A percentile compares a stretch with the other conserved stretches of the same genome.
Evolutionary conservation across 768 basidiomycete species (phyloP).

Genomic region (Lactifluus volemus): DNA sequence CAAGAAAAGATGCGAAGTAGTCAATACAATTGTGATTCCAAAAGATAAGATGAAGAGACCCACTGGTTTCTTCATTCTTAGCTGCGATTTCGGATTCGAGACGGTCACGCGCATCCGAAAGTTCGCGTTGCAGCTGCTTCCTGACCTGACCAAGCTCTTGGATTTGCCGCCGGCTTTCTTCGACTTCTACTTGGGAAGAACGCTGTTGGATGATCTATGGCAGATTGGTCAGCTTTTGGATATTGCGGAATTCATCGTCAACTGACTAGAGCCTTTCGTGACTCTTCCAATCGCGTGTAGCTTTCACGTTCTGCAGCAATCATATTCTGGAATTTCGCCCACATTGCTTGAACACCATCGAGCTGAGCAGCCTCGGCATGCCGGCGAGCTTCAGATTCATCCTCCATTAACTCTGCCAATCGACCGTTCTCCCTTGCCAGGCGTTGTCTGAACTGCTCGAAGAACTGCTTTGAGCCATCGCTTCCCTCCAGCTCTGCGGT

Average conservation of each 20-base stretch:
- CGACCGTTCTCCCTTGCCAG: slow-evolving; percentile 49
- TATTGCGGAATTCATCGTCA: neutral
- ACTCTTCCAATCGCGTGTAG: slow-evolving; percentile 58
- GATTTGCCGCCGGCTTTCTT: slow-evolving; percentile 53
- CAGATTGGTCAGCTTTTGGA: neutral
- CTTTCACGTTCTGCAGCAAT: slow-evolving; percentile 53
- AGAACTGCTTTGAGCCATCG: slow-evolving; percentile 56
- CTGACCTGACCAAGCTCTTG: slow-evolving; percentile 49
- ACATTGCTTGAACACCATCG: slow-evolving; percentile 55
- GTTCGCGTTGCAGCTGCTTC: slow-evolving; percentile 50
- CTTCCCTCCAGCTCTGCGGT: slow-evolving; percentile 52
- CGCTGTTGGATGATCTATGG: slow-evolving; percentile 57
- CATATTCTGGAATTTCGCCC: slow-evolving; percentile 54
- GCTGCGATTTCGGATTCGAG: slow-evolving; percentile 42
- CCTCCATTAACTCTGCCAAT: slow-evolving; percentile 46
- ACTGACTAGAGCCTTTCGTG: slow-evolving; percentile 58
- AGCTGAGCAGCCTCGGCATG: slow-evolving; percentile 54
- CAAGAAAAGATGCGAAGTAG: neutral
- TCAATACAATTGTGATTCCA: neutral
- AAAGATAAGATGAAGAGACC: slow-evolving; percentile 9
- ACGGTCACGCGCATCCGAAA: slow-evolving; percentile 44
- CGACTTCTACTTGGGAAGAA: slow-evolving; percentile 52
- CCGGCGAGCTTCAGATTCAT: slow-evolving; percentile 55
- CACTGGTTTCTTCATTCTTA: slow-evolving; percentile 55
- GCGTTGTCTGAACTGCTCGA: slow-evolving; percentile 48